Base-by-base conservation (phyloP, 352 stramenopile genomes). In the Globisporangium irregulare region DNA sequence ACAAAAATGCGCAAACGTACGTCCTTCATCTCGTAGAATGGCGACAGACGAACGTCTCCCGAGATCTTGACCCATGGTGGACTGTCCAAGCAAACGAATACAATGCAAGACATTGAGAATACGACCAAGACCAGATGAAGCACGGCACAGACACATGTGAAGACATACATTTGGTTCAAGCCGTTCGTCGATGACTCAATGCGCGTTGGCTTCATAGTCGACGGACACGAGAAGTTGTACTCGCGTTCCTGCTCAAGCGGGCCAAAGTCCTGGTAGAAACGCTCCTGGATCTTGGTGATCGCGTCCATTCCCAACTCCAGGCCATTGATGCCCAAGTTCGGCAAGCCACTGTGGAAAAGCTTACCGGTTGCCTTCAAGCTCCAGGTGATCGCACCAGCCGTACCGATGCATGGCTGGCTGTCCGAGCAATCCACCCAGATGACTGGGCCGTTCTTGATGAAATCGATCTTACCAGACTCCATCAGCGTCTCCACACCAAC, bases 341-440 rank as follows among this genome's bases (percentile, higher is more conserved):
- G 90, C 55, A 98, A 70, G 18, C 92, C 92, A 25, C 86, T 97
- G 68, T 98, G 93, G 74, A 98, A 98, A 29, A 98, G 76, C 73
- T 97, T 97, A 62, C 93, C 93, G 20, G 81, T 93, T 1, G 90
- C 89, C 70, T 97, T 97, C 12, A 98, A 67, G 43, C 80, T 89
- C 93, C 93, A 98, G 41, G 91, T 94, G 53, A 96, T 86, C 0
- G 81, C 79, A 22, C 91, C 89, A 32, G 90, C 86, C 36, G 93
- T 98, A 9, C 93, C 93, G 56, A 97, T 97, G 75, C 92, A 98
- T 18, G 93, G 92, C 73, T 98, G 90, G 41, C 79, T 94, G 75
- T 98, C 93, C 12, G 91, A 93, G 69, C 87, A 94, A 75, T 98
- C 93, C 22, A 98, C 80, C 93, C 93, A 98, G 60, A 97, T 93